phyloP scores from a whole-genome alignment of 805 yeast genomes.

The Wickerhamiella occidentalis region DNA sequence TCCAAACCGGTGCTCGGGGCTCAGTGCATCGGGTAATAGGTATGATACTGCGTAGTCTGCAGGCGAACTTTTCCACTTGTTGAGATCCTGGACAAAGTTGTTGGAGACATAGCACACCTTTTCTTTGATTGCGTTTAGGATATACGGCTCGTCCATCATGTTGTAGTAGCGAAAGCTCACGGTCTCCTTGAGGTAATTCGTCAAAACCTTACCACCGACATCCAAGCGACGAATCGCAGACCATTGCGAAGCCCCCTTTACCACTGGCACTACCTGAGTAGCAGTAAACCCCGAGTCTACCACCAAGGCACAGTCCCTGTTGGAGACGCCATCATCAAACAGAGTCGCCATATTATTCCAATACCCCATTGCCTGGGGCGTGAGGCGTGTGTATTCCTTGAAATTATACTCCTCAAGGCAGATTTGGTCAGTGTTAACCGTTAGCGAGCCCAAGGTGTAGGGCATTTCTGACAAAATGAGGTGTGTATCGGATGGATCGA shows the following conservation, averaged over 20 bases:
- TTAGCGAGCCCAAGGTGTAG: conserved; percentile 65
- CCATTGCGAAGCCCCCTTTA: conserved; percentile 66
- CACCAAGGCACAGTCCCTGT: conserved; percentile 56
- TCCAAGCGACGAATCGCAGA: conserved; percentile 67
- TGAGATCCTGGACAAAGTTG: conserved; percentile 42
- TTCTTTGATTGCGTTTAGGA: conserved; percentile 80
- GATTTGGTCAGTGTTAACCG: conserved; percentile 78
- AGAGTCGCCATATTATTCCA: conserved; percentile 37
- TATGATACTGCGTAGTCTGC: conserved; percentile 44
- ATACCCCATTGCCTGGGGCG: conserved; percentile 38
- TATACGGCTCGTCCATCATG: conserved; percentile 77
- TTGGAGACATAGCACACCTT: conserved; percentile 54
- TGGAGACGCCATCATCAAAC: conserved; percentile 20
- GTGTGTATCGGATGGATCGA: conserved; percentile 39
- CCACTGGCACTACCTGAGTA: conserved; percentile 76
- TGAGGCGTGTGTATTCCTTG: conserved; percentile 52
- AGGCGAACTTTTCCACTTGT: conserved; percentile 27
- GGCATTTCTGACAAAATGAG: conserved; percentile 71
- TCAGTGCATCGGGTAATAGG: conserved; percentile 77
- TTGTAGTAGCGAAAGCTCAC: conserved; percentile 87
- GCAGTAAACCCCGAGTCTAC: conserved; percentile 82
- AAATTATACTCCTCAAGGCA: conserved; percentile 91
- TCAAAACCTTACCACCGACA: conserved; percentile 75
- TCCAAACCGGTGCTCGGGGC: conserved; percentile 51
- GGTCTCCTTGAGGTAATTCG: conserved; percentile 71